Evolutionary conservation across 2,329 filamentous ascomycete genomes (phyloP), one percentile per base, ranked within the genome.

Genomic region (Claviceps pazoutovae): DNA sequence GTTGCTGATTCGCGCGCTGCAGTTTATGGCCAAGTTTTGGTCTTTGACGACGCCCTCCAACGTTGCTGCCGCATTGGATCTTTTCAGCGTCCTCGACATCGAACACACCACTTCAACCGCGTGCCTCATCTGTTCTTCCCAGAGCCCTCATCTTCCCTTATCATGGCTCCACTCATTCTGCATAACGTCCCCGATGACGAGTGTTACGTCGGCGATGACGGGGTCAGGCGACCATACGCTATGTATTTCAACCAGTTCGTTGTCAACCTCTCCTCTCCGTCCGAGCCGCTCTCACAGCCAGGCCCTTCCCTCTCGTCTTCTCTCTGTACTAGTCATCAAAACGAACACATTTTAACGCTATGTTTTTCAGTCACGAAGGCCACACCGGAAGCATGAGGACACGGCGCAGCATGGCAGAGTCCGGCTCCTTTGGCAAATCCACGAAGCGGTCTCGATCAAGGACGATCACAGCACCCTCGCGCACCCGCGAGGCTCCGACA

Each of bases 181-280:
- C 81, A 84, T 62, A 83, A 83, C 62, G 81, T 84, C 56, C 80
- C 80, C 52, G 80, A 84, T 57, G 80, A 84, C 49, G 81, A 84
- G 62, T 76, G 80, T 48, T 84, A 83, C 62, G 68, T 79, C 5
- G 81, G 81, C 53, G 78, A 82, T 50, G 81, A 84, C 66, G 81
- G 81, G 55, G 63, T 83, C 56, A 77, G 78, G 64, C 70, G 81
- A 55, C 81, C 81, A 2, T 84, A 83, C 62, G 81, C 80, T 55
- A 80, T 84, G 74, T 73, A 82, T 39, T 82, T 80, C 60, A 75
- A 78, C 60, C 76, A 80, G 79, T 83, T 73, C 54, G 75, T 53
- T 26, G 39, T 48, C 16, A 41, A 42, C 36, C 30, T 39, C 36
- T 11, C 30, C 8, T 30, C 26, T 30, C 8, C 17, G 14, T 38